Evolutionary conservation across 306 rosid genomes (phyloP).

Genomic region (Malus sieversii): DNA sequence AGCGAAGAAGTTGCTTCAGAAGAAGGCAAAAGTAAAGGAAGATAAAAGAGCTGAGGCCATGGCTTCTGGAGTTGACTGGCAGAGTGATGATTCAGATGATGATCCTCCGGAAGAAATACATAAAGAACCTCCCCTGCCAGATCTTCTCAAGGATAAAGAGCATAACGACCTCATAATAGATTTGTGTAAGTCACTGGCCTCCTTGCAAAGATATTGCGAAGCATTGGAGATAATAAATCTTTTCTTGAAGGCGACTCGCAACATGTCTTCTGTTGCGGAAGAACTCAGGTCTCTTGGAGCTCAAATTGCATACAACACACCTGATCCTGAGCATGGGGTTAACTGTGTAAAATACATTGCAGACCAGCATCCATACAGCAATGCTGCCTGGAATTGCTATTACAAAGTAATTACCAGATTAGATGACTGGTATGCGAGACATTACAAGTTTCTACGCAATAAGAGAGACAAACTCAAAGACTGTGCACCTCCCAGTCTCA

Average conservation of each 20-base stretch:
- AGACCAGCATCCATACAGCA: constrained; percentile 67
- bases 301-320: constrained; percentile 77
- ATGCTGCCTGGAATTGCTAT: constrained; percentile 94
- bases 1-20: constrained; percentile 64
- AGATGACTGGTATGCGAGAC: constrained; percentile 71
- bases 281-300: constrained; percentile 84
- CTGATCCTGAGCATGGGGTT: constrained; percentile 78
- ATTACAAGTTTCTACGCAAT: constrained; percentile 52
- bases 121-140: constrained; percentile 54
- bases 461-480: constrained; percentile 59
- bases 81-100: constrained; percentile 67
- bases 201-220: constrained; percentile 64
- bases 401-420: constrained; percentile 79
- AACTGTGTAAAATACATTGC: constrained; percentile 80
- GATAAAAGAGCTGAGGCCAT: constrained; percentile 60
- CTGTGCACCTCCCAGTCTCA: constrained; percentile 70
- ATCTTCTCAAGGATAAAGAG: constrained; percentile 64
- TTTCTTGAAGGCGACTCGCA: constrained; percentile 49
- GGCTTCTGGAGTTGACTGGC: constrained; percentile 69
- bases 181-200: constrained; percentile 78
- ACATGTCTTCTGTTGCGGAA: constrained; percentile 47
- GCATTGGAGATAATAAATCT: constrained; percentile 75
- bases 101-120: constrained; percentile 48
- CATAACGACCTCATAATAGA: constrained; percentile 57
- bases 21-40: constrained; percentile 57